phyloP scores from a whole-genome alignment of 176 grass and related monocot species.

The Pontederia paniculata region DNA sequence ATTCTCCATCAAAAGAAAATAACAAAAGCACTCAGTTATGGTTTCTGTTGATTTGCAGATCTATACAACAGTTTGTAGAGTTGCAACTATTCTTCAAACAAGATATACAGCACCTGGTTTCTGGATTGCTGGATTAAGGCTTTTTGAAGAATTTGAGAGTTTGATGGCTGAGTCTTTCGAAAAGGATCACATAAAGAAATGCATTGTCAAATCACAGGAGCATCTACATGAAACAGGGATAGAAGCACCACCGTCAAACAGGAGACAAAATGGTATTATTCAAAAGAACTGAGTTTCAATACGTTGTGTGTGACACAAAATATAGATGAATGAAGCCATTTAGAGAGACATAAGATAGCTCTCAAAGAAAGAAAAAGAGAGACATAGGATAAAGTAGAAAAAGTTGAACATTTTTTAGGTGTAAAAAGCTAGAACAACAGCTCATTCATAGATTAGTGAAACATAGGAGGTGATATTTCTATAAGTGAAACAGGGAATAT shows the following conservation, averaged over 20 bases:
- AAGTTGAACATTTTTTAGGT: no score
- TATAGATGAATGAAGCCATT: not conserved
- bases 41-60: constrained; percentile 30
- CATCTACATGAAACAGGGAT: constrained; percentile 61
- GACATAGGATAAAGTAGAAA: not conserved
- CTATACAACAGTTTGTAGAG: constrained; percentile 58
- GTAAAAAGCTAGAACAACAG: no score
- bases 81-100: constrained; percentile 73
- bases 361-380: no score
- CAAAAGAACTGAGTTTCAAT: constrained; percentile 1
- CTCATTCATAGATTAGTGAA: no score
- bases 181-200: constrained; percentile 60
- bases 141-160: constrained; percentile 58
- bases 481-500: no score
- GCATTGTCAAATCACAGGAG: constrained; percentile 53
- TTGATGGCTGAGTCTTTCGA: constrained; percentile 38
- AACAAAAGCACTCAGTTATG: not conserved
- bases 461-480: no score
- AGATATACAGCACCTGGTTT: constrained; percentile 84
- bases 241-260: constrained; percentile 41
- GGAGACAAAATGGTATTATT: constrained; percentile 46
- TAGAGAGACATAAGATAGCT: not conserved
- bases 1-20: not conserved
- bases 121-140: constrained; percentile 70
- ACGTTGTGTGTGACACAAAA: not conserved